These are phyloP conservation scores for Citrullus amarus DNA, from an alignment of 306 rosid species.

Conservation along the genomic window DNA sequence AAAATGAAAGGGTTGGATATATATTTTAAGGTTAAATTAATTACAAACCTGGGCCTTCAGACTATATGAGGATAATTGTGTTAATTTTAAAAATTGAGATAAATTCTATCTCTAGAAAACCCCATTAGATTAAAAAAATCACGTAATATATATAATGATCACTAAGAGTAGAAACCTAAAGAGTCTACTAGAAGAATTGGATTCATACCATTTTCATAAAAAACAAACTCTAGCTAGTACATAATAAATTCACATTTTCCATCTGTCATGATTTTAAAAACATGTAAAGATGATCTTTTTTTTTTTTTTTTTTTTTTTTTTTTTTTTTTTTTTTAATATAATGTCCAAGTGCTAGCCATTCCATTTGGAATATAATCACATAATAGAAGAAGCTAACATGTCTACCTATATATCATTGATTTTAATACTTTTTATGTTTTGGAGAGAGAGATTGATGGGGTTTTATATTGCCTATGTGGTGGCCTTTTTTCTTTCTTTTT, in stretches of 20 bases:
- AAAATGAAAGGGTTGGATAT: background rate
- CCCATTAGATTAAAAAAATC: background rate
- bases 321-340: background rate
- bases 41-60: background rate
- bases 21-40: background rate
- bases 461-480: background rate
- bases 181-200: background rate
- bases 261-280: background rate
- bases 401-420: background rate
- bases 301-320: background rate
- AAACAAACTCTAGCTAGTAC: background rate
- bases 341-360: background rate
- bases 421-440: background rate
- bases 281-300: background rate
- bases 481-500: too few relatives aligned
- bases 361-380: background rate
- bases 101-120: background rate
- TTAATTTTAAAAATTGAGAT: background rate
- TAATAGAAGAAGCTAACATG: background rate
- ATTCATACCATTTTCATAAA: background rate
- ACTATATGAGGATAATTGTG: background rate
- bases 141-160: background rate
- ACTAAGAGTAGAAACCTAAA: background rate
- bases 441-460: background rate
- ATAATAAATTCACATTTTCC: background rate